A percentile compares a stretch with the other conserved stretches of the same genome.
phyloP scores from a whole-genome alignment of 192 early-diverging fungal species.

The Umbelopsis vinacea region DNA sequence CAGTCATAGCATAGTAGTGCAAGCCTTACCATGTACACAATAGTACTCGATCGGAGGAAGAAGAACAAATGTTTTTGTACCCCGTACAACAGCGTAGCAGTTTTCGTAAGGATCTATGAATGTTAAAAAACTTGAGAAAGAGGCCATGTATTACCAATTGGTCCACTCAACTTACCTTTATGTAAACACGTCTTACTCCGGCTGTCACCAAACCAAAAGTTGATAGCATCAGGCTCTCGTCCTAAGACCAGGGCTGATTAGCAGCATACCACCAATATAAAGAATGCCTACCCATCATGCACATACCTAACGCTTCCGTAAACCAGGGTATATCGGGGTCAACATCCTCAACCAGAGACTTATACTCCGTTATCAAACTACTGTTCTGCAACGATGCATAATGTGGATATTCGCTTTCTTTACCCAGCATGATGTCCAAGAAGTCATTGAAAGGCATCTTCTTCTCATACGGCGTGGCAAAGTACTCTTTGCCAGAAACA shows the following conservation, averaged over 20 bases:
- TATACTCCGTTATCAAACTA: slow-evolving; percentile 49
- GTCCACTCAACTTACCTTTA: slow-evolving; percentile 34
- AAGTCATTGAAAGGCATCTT: slow-evolving; percentile 51
- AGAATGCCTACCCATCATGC: neutral
- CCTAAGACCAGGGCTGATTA: neutral
- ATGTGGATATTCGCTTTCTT: slow-evolving; percentile 30
- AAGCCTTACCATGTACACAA: slow-evolving; percentile 52
- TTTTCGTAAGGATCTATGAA: slow-evolving; percentile 56
- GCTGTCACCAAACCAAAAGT: slow-evolving; percentile 58
- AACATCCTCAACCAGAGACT: slow-evolving; percentile 44
- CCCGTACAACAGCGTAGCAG: slow-evolving; percentile 54
- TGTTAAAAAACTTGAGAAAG: neutral
- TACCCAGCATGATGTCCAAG: slow-evolving; percentile 41
- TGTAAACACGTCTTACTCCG: slow-evolving; percentile 51
- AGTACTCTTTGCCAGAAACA: slow-evolving; percentile 41
- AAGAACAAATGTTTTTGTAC: slow-evolving; percentile 51
- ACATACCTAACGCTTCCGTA: slow-evolving; percentile 46
- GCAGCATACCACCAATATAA: neutral
- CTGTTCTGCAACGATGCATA: slow-evolving; percentile 60
- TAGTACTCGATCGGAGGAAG: slow-evolving; percentile 53
- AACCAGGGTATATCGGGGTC: slow-evolving; percentile 47
- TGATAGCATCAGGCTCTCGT: slow-evolving; percentile 49
- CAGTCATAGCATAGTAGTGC: neutral
- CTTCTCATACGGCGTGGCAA: slow-evolving; percentile 53
- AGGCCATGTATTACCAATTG: neutral